Conservation (phyloP, 495 filamentous ascomycete genomes). For the Hypoxylon perforatum region DNA sequence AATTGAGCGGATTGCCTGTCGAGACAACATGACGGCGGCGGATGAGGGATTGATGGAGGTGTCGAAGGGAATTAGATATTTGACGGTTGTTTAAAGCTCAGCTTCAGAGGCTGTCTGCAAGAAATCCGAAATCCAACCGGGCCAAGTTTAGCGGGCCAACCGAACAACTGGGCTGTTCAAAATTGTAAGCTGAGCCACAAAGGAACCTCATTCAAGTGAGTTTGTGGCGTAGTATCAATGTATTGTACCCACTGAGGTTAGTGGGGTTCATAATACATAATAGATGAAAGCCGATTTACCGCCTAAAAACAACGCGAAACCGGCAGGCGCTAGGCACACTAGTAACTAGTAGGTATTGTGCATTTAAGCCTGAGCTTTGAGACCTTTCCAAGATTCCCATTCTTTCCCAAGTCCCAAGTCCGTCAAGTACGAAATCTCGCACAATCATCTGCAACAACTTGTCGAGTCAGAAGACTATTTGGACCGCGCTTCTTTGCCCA, state of each 20-base stretch:
- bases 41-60: constrained; percentile 39
- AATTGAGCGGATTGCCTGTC: constrained; percentile 69
- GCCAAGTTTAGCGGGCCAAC: constrained; percentile 33
- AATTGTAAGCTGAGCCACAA: constrained; percentile 4
- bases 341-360: no score
- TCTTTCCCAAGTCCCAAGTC: background rate
- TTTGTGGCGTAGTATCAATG: background rate
- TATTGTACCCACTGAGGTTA: no score
- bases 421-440: constrained; percentile 1
- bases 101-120: constrained; percentile 38
- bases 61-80: constrained; percentile 37
- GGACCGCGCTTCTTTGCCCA: constrained; percentile 28
- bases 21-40: constrained; percentile 67
- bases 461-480: constrained; percentile 20
- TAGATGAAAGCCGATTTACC: no score
- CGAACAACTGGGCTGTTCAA: background rate
- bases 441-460: constrained; percentile 12
- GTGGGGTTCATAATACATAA: no score
- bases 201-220: background rate
- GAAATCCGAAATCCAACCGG: constrained; percentile 46
- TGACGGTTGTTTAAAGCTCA: constrained; percentile 32
- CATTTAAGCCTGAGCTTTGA: background rate
- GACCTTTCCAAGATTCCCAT: constrained; percentile 3
- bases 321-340: no score
- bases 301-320: background rate